Base-by-base conservation (phyloP, 2,329 filamentous ascomycete species). In the Acrocalymma vagum region DNA sequence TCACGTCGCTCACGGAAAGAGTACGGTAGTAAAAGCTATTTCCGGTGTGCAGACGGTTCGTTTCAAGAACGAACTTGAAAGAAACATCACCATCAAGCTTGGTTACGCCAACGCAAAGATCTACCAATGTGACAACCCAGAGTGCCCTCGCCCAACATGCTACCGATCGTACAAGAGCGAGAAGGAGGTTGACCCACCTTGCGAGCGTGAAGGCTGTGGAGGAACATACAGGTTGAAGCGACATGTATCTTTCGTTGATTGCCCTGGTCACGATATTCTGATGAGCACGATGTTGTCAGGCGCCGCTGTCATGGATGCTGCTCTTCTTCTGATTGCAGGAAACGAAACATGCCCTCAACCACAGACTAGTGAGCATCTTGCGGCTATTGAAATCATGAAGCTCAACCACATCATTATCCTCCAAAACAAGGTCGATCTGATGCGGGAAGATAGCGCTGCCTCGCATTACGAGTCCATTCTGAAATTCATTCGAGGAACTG, bases 241-340 rank as follows among this genome's bases (percentile, higher is more conserved):
- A 22, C 48, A 60, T 37, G 61, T 69, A 56, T 93, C 90, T 11
- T 99, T 97, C 72, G 94, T 97, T 59, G 94, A 97, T 75, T 97
- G 94, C 81, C 94, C 94, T 42, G 94, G 94, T 74, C 94, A 99
- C 89, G 94, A 99, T 78, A 99, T 99, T 91, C 92, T 99, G 72
- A 99, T 99, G 94, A 97, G 93, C 77, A 99, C 94, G 63, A 99
- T 99, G 94, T 86, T 99, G 81, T 99, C 94, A 68, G 94, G 94
- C 67, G 94, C 94, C 62, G 94, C 94, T 53, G 94, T 99, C 82
- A 99, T 99, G 94, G 94, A 99, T 75, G 94, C 94, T 54, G 94
- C 94, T 13, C 83, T 99, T 46, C 84, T 99, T 40, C 82, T 99
- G 38, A 96, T 99, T 70, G 94, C 94, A 49, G 94, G 94, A 71